Base-by-base conservation (phyloP, 768 basidiomycete genomes). In the Tylopilus felleus region DNA sequence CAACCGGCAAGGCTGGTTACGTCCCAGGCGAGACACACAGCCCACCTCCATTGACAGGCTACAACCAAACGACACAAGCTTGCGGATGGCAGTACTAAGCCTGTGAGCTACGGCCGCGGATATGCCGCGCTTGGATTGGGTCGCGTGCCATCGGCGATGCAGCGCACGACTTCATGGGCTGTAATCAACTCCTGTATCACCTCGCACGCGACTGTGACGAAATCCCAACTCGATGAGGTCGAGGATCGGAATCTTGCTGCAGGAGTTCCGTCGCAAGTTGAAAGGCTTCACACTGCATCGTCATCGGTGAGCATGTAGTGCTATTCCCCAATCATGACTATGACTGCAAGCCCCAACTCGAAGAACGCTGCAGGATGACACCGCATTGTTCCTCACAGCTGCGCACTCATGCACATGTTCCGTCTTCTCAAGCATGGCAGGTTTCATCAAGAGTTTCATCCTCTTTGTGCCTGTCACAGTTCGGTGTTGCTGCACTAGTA, bases 61-160 rank as follows among this genome's bases (percentile, higher is more conserved):
- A 82, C 83, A 1, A 83, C 77, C 57, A 90, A 90, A 65, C 78
- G 86, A 51, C 83, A 79, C 65, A 81, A 77, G 52, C 69, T 85
- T 25, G 75, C 73, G 13, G 83, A 83, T 36, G 66, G 67, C 10
- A 58, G 59, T 35, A 52, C 52, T 25, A 63, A 65, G 28, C 58
- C 60, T 14, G 28, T 60, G 21, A 58, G 65, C 9, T 35, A 53
- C 31, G 64, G 64, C 31, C 68, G 70, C 7, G 68, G 63, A 43
- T 69, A 69, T 23, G 52, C 54, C 1, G 59, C 65, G 3, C 60
- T 70, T n/a, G 68, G 68, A 27, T 70, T 64, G 70, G 68, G 68
- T 14, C 73, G 74, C 0, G 73, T 59, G 12, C 72, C 77, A 4
- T 67, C 67, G 33, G 52, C 76, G 21, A 52, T 51, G 28, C 68